Conservation (phyloP, 2,329 filamentous ascomycete species). For the Lojkania enalia region DNA sequence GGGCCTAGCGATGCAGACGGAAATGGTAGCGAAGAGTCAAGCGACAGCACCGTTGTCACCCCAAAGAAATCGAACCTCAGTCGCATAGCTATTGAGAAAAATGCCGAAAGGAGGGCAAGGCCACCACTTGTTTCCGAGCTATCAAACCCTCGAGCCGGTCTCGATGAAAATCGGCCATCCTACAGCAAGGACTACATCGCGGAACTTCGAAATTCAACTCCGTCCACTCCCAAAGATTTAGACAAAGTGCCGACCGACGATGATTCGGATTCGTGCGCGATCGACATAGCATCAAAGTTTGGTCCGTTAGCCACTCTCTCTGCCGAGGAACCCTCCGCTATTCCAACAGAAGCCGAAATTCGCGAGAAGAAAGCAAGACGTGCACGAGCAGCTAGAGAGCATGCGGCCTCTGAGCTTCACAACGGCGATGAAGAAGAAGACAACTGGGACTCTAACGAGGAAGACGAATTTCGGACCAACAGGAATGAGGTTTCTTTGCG, state of each 20-base stretch:
- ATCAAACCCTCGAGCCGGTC: slow-evolving; percentile 50
- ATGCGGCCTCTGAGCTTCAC: slow-evolving; percentile 54
- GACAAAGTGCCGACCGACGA: not conserved
- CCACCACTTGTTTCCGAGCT: slow-evolving; percentile 53
- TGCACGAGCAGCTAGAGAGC: slow-evolving; percentile 75
- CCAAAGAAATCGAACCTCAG: slow-evolving; percentile 67
- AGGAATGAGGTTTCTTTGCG: slow-evolving; percentile 53
- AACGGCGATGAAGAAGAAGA: slow-evolving; percentile 55
- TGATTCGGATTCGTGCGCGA: slow-evolving; percentile 28
- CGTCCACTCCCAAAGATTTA: slow-evolving; percentile 73
- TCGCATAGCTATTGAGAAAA: slow-evolving; percentile 68
- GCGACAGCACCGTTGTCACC: slow-evolving; percentile 57
- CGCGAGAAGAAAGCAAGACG: slow-evolving; percentile 87
- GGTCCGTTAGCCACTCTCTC: slow-evolving; percentile 53
- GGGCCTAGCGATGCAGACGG: slow-evolving; percentile 60
- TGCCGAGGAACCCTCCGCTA: slow-evolving; percentile 48
- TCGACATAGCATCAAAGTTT: slow-evolving; percentile 57
- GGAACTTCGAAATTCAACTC: slow-evolving; percentile 83
- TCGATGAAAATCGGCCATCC: slow-evolving; percentile 69
- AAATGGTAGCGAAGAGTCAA: slow-evolving; percentile 56
- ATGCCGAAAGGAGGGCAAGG: slow-evolving; percentile 62
- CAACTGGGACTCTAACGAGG: slow-evolving; percentile 46
- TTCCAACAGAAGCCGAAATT: slow-evolving; percentile 84
- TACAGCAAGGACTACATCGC: slow-evolving; percentile 88
- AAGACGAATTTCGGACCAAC: slow-evolving; percentile 45